A percentile compares a stretch with the other conserved stretches of the same genome.
Evolutionary conservation across 1,284 basidiomycete species (phyloP).

Genomic region (Trichosporon sp.): DNA sequence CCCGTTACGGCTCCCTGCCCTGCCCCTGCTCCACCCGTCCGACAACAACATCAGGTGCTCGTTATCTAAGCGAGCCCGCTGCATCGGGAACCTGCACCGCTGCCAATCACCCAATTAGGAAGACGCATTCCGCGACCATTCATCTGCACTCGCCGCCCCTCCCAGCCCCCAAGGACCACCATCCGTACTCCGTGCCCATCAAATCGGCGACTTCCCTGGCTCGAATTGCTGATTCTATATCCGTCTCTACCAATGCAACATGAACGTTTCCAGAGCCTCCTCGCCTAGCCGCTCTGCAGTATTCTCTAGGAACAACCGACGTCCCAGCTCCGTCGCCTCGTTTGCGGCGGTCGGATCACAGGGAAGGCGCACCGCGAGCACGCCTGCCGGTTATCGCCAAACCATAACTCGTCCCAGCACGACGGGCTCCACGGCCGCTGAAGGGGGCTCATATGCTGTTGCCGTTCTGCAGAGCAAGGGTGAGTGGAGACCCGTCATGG

Average conservation of each 20-base stretch:
- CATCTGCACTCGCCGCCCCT: neutral
- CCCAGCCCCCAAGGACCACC: neutral
- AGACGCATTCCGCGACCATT: neutral
- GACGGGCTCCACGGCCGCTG: neutral
- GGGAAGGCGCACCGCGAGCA: neutral
- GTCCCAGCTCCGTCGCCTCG: neutral
- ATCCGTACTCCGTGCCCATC: neutral
- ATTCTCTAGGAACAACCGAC: neutral
- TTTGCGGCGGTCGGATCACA: neutral
- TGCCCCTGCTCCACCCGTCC: neutral
- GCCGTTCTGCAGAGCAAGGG: conserved; percentile 30
- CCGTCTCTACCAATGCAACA: neutral
- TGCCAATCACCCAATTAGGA: neutral
- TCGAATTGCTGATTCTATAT: neutral
- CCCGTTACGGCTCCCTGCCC: neutral
- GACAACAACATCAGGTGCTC: neutral
- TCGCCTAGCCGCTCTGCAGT: neutral
- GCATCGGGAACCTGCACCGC: neutral
- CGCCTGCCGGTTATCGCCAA: neutral
- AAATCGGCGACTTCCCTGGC: neutral
- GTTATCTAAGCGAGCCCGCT: neutral
- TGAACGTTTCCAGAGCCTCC: neutral
- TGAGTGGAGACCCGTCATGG: conserved; percentile 1
- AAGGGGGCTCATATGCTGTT: conserved; percentile 26
- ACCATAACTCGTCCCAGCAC: conserved; percentile 6